Percentiles rank a stretch among this genome's conserved stretches.
phyloP scores from a whole-genome alignment of 805 yeast genomes.

The Candida orba region DNA sequence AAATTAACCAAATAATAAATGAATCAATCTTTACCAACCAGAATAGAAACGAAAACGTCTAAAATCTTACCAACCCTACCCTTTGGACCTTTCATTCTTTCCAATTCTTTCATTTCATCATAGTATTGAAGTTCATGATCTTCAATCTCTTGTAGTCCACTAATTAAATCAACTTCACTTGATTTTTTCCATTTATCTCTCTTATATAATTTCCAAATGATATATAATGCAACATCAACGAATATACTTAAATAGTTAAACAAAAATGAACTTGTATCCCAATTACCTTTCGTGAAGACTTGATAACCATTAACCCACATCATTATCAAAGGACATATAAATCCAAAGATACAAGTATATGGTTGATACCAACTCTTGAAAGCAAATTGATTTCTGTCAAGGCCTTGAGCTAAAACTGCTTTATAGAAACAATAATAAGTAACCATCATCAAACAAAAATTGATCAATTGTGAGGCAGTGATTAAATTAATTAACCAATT shows the following conservation, averaged over 20 bases:
- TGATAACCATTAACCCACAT: slow-evolving; percentile 59
- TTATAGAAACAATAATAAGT: slow-evolving; percentile 57
- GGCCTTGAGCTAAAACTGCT: slow-evolving; percentile 48
- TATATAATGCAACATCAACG: slow-evolving; percentile 38
- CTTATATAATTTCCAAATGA: slow-evolving; percentile 46
- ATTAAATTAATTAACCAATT: slow-evolving; percentile 68
- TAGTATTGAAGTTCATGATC: slow-evolving; percentile 38
- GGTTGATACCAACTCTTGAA: slow-evolving; percentile 57
- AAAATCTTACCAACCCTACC: slow-evolving; percentile 13
- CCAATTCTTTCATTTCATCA: slow-evolving; percentile 14
- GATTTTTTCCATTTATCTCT: slow-evolving; percentile 40
- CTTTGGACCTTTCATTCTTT: slow-evolving; percentile 14
- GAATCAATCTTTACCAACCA: slow-evolving; percentile 18
- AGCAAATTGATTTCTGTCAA: slow-evolving; percentile 38
- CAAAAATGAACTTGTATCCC: slow-evolving; percentile 56
- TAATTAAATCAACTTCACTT: slow-evolving; percentile 43
- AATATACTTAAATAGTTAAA: slow-evolving; percentile 71
- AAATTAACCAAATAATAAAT: not conserved
- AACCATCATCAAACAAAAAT: slow-evolving; percentile 48
- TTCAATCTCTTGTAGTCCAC: slow-evolving; percentile 52
- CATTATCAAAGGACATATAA: slow-evolving; percentile 41
- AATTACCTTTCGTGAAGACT: slow-evolving; percentile 59
- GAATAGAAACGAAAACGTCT: slow-evolving; percentile 10
- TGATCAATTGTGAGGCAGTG: slow-evolving; percentile 61
- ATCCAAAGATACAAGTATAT: slow-evolving; percentile 44